Evolutionary conservation across 805 yeast genomes (phyloP).

Genomic region (Zygoascus bituminiphila): DNA sequence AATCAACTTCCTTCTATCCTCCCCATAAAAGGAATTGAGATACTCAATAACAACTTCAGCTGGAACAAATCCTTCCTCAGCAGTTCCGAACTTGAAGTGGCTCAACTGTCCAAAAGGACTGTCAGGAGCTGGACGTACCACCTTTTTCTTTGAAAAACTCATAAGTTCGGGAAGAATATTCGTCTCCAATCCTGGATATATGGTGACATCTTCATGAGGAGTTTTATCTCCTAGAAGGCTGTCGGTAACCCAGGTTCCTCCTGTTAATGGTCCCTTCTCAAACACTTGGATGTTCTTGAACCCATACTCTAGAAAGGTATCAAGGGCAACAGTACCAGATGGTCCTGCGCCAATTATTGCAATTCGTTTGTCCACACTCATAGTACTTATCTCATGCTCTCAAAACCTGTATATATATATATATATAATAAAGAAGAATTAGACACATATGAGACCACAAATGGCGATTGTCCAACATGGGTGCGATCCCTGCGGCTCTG

Average conservation of each 20-base stretch:
- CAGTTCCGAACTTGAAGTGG: conserved; percentile 4
- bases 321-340: conserved; percentile 12
- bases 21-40: conserved; percentile 4
- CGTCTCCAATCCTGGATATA: conserved; percentile 13
- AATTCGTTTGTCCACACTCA: conserved; percentile 10
- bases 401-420: no score
- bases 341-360: conserved; percentile 16
- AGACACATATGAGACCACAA: no score
- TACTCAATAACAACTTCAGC: conserved; percentile 5
- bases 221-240: not conserved
- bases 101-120: not conserved
- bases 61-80: conserved; percentile 8
- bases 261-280: conserved; percentile 8
- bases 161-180: conserved; percentile 11
- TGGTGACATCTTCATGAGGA: conserved; percentile 2
- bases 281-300: conserved; percentile 11
- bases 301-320: conserved; percentile 11
- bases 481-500: not conserved
- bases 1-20: conserved; percentile 11
- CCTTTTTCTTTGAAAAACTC: conserved; percentile 7
- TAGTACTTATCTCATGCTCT: no score
- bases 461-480: no score
- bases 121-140: not conserved
- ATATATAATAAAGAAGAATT: no score
- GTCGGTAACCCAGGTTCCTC: conserved; percentile 14